Evolutionary conservation across 2,329 filamentous ascomycete species (phyloP), one percentile per base, ranked within the genome.

Genomic region (Coniochaeta sp.): DNA sequence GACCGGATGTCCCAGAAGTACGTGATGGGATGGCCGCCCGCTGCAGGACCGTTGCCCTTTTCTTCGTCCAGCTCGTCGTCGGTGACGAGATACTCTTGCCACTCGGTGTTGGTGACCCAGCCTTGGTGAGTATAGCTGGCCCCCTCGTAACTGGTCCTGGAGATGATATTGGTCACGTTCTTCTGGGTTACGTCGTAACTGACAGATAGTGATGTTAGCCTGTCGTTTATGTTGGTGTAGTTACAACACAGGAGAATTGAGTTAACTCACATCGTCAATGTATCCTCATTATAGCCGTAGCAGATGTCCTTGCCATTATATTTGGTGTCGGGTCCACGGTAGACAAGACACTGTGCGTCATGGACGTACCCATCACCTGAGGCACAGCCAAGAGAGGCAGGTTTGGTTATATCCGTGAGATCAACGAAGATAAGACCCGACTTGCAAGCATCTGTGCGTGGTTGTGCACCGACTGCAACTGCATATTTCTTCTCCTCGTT

Each of bases 41-140:
- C 70, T 0, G 73, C 78, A 1, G 72, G 69, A 8, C 74, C 75
- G 12, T 72, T 71, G 19, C 66, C 65, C n/a, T 77, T 69, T 36
- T 71, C 67, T 69, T 84, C 81, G 65, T 84, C 81, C 26, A 78
- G 73, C 67, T 83, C 81, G 64, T 83, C 80, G 64, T 83, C 80
- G 16, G 79, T 65, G 57, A 83, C 70, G 19, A 83, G 73, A 52
- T 70, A 71, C 64, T 78, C 78, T 47, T 76, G 72, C 70, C 71
- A 77, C 57, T 74, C 68, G 12, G 71, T 67, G 65, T 81, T 74
- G 58, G 80, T 74, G 9, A 84, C 73, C 72, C 77, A 79, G 58
- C 82, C 82, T 66, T 85, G 82, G 68, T 85, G 82, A 1, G 81
- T 83, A 72, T 83, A 84, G 17, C 75, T 68, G n/a, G 79, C 79